These are phyloP conservation scores for Solanum virginianum DNA, from an alignment of 257 asterid genomes.

Conservation along the genomic window DNA sequence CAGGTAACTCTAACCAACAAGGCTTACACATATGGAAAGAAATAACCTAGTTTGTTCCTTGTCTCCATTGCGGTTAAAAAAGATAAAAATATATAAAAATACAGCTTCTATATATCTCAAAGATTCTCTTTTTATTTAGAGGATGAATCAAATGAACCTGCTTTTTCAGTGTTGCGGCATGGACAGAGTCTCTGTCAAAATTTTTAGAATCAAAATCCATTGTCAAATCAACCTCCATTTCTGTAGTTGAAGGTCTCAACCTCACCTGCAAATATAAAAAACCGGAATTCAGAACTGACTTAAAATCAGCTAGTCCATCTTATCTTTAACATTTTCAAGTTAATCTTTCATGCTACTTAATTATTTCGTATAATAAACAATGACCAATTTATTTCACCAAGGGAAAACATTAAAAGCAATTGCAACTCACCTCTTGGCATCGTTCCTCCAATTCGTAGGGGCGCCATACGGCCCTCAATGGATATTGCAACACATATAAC, in stretches of 20 bases:
- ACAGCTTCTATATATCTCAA: not conserved
- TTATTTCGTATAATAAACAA: not conserved
- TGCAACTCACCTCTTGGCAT: constrained; percentile 47
- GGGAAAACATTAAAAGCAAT: not conserved
- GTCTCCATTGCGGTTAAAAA: not conserved
- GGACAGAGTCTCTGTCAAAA: constrained; percentile 41
- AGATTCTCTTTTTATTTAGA: not conserved
- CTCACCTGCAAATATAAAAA: constrained; percentile 43
- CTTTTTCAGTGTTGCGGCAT: constrained; percentile 22
- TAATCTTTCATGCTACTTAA: not conserved
- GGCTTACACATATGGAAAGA: not conserved
- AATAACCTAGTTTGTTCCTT: not conserved
- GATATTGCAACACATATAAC: constrained; percentile 71
- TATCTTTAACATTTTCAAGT: not conserved
- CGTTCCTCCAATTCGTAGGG: constrained; percentile 72
- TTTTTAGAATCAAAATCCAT: constrained; percentile 53
- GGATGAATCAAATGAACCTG: constrained; percentile 30
- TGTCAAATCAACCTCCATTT: constrained; percentile 70
- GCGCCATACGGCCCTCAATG: constrained; percentile 68
- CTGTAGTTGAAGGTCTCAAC: constrained; percentile 43
- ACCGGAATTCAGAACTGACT: not conserved
- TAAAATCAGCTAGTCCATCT: not conserved
- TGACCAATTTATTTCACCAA: not conserved
- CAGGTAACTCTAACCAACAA: not conserved
- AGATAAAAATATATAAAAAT: not conserved